A percentile compares a stretch with the other conserved stretches of the same genome.
phyloP scores from a whole-genome alignment of 2,329 filamentous ascomycete species.

The Cercospora sp. region DNA sequence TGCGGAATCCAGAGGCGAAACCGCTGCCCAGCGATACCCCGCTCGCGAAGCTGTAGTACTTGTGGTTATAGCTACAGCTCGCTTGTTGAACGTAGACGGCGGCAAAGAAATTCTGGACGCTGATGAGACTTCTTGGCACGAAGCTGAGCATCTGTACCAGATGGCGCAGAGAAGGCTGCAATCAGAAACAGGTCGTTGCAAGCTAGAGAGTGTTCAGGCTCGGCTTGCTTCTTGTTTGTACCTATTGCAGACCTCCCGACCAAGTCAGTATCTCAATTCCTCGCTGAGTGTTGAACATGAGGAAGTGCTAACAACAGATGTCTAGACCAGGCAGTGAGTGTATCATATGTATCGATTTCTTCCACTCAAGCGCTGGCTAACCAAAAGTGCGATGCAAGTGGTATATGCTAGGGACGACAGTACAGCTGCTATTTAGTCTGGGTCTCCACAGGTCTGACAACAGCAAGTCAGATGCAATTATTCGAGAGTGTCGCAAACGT shows the following conservation, averaged over 20 bases:
- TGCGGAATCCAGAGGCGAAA: conserved; percentile 37
- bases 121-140: conserved; percentile 24
- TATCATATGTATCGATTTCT: background rate
- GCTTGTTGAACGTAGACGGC: conserved; percentile 33
- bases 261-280: background rate
- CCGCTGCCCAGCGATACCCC: conserved; percentile 43
- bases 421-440: conserved; percentile 41
- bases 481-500: conserved; percentile 40
- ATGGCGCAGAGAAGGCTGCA: conserved; percentile 29
- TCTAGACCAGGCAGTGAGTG: conserved; percentile 9
- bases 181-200: conserved; percentile 30
- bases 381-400: conserved; percentile 26
- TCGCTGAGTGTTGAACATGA: too few species aligned
- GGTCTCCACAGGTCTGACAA: conserved; percentile 39
- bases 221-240: conserved; percentile 44
- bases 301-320: background rate
- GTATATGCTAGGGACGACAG: conserved; percentile 42
- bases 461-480: conserved; percentile 27
- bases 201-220: conserved; percentile 43
- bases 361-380: background rate
- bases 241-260: conserved; percentile 31
- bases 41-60: conserved; percentile 51
- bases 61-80: conserved; percentile 55
- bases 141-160: conserved; percentile 36
- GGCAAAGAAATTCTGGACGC: conserved; percentile 15